Conservation (phyloP, 2,329 filamentous ascomycete genomes). For the Trichoderma harzianum region DNA sequence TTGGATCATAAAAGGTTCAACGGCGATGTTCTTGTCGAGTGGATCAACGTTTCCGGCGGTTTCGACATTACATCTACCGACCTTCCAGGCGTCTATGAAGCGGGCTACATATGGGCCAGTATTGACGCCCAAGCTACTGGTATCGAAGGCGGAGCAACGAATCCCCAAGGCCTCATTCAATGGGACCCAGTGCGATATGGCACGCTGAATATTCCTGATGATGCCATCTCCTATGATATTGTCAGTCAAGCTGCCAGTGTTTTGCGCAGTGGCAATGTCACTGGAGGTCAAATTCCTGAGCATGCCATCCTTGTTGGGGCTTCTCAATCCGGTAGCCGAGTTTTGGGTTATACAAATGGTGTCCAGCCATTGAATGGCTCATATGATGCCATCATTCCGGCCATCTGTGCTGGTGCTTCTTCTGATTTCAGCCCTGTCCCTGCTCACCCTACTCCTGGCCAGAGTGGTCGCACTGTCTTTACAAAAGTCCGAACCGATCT, state of each 20-base stretch:
- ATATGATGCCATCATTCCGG: neutral
- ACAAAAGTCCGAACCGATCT: neutral
- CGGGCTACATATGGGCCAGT: neutral
- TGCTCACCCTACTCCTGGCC: neutral
- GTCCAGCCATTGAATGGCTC: neutral
- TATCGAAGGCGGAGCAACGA: neutral
- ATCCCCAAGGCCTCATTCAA: neutral
- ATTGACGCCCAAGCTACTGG: neutral
- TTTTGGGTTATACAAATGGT: neutral
- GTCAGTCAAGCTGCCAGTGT: neutral
- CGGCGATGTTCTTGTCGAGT: neutral
- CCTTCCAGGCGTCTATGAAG: neutral
- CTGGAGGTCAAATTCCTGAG: neutral
- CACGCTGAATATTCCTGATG: neutral
- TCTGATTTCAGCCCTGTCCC: neutral
- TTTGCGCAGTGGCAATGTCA: neutral
- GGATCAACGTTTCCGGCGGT: neutral
- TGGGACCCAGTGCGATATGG: neutral
- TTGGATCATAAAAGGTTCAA: neutral
- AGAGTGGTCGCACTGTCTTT: neutral
- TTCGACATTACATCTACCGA: neutral
- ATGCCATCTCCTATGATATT: neutral
- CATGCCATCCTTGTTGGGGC: neutral
- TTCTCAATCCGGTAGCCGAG: neutral
- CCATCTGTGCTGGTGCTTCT: neutral